Evolutionary conservation across 306 rosid species (phyloP), one percentile per base, ranked within the genome.

Genomic region (Quercus rubra): DNA sequence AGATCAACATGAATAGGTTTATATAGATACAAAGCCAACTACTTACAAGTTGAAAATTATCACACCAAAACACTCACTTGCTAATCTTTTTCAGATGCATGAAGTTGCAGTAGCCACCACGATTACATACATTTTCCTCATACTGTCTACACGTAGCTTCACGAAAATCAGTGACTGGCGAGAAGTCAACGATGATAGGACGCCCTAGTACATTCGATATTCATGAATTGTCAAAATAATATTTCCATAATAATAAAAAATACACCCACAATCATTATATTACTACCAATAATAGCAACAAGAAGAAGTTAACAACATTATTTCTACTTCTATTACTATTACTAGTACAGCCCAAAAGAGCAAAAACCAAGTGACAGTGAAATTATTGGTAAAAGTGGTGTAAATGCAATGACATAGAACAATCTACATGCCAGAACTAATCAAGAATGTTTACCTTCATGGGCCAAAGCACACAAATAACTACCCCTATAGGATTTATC

Each of bases 111-210:
- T 95, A 95, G 85, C 99, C 99, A 79, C 99, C 99, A 57, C 99
- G 92, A 79, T 92, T 90, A 79, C 99, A 95, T 71, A 95, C 99
- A 81, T 95, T 93, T 86, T 95, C 99, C 88, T 95, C 99, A 70
- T 95, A 95, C 88, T 95, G 99, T 83, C 98, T 92, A 81, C 99
- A 95, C 25, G 99, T 95, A 79, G 99, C 99, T 90, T 95, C 99
- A 80, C 99, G 97, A 68, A 95, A 95, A 85, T 95, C 99, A 70
- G 99, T 95, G 78, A 95, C 99, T 7, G 99, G 99, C 21, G 99
- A 95, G 82, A 92, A 95, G 86, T 95, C 99, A 49, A 89, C 97
- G 55, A 95, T 95, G 88, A 95, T 95, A 72, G 99, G 98, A 38
- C 98, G 92, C 63, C 99, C 99, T 95, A 59, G 56, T 55, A 51